Conservation (phyloP, 208 protist species). For the Leishmania lainsoni region DNA sequence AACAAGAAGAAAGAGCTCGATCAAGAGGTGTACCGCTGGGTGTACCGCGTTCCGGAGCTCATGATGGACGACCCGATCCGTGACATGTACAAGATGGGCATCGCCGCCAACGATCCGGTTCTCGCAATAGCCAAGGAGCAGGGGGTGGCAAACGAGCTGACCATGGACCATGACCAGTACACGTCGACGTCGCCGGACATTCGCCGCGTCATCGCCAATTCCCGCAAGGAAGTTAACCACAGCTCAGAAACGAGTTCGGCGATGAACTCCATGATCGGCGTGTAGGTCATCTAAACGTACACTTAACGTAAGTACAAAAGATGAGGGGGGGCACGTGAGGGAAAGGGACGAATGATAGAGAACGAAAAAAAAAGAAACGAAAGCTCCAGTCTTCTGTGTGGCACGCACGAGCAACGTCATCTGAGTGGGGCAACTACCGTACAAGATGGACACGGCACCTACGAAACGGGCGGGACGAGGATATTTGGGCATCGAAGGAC, state of each 20-base stretch:
- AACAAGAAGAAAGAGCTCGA: conserved; percentile 83
- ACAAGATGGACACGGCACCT: neutral
- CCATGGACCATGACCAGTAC: conserved; percentile 42
- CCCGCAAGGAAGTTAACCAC: conserved; percentile 53
- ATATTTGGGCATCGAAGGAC: neutral
- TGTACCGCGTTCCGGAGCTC: conserved; percentile 72
- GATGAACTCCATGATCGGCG: conserved; percentile 19
- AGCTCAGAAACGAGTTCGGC: conserved; percentile 35
- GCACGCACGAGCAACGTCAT: neutral
- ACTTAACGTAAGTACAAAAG: neutral
- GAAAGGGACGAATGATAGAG: neutral
- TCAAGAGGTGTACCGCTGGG: conserved; percentile 76
- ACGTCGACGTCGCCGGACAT: conserved; percentile 49
- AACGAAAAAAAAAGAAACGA: neutral
- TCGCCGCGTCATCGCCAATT: conserved; percentile 36
- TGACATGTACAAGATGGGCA: conserved; percentile 63
- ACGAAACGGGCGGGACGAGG: neutral
- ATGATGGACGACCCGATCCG: conserved; percentile 65
- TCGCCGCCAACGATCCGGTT: conserved; percentile 75
- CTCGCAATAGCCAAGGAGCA: conserved; percentile 65
- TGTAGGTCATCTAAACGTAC: conserved; percentile 2
- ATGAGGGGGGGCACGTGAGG: neutral
- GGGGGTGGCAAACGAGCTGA: conserved; percentile 64
- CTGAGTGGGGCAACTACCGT: neutral
- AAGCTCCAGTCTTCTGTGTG: neutral